Evolutionary conservation across 2,329 filamentous ascomycete species (phyloP).

Genomic region (Claviceps monticola): DNA sequence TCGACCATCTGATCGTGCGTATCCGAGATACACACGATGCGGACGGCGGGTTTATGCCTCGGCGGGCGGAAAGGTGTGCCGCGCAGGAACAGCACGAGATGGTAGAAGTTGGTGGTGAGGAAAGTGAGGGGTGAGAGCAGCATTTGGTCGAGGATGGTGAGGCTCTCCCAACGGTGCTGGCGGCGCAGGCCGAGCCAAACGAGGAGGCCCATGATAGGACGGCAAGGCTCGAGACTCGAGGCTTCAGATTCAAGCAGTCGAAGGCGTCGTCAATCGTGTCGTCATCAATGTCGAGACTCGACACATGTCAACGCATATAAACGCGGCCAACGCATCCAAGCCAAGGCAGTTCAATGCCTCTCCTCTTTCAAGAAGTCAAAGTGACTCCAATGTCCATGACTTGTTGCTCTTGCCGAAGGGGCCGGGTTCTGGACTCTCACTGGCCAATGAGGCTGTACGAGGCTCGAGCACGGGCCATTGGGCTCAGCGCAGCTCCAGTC

Average conservation of each 20-base stretch:
- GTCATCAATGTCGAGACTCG: too few species aligned
- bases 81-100: conserved; percentile 51
- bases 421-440: too few species aligned
- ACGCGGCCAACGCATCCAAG: too few species aligned
- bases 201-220: conserved; percentile 30
- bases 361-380: too few species aligned
- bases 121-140: conserved; percentile 55
- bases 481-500: background rate
- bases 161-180: conserved; percentile 31
- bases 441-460: too few species aligned
- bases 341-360: too few species aligned
- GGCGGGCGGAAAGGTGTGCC: conserved; percentile 48
- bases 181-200: conserved; percentile 33
- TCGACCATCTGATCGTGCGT: conserved; percentile 55
- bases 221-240: background rate
- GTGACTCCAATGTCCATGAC: too few species aligned
- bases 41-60: conserved; percentile 42
- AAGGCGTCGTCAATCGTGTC: background rate
- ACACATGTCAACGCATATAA: too few species aligned
- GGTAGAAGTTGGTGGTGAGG: conserved; percentile 48
- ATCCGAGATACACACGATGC: conserved; percentile 79
- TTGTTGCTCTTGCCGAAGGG: too few species aligned
- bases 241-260: background rate
- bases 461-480: background rate
- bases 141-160: conserved; percentile 46